These are phyloP conservation scores for Starmerella vitae DNA, from an alignment of 805 yeast genomes.

Conservation along the genomic window DNA sequence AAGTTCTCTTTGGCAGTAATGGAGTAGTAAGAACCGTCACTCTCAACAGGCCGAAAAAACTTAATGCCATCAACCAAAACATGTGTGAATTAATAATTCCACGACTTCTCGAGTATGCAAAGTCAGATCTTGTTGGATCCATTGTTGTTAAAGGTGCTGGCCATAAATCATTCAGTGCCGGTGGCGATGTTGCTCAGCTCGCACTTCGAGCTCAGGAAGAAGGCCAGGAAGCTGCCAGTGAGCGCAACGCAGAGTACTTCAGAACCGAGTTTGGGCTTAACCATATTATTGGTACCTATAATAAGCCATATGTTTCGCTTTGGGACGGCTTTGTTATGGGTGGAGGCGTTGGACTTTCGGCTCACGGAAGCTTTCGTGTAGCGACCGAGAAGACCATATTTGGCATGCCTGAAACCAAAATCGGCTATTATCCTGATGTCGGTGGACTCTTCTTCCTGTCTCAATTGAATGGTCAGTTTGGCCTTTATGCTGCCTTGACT, in stretches of 20 bases:
- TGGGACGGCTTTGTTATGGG: constrained; percentile 96
- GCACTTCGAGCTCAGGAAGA: constrained; percentile 32
- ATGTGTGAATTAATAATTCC: constrained; percentile 66
- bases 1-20: constrained; percentile 49
- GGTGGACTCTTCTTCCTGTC: constrained; percentile 87
- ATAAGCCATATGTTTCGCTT: constrained; percentile 74
- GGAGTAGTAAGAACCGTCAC: constrained; percentile 60
- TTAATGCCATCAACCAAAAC: constrained; percentile 67
- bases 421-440: constrained; percentile 93
- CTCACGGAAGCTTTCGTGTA: constrained; percentile 82
- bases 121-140: constrained; percentile 49
- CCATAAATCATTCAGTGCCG: constrained; percentile 74
- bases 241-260: constrained; percentile 52
- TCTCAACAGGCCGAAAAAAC: constrained; percentile 65
- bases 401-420: constrained; percentile 97
- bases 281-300: constrained; percentile 63
- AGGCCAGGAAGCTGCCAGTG: constrained; percentile 34
- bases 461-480: constrained; percentile 65
- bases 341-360: constrained; percentile 88
- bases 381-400: constrained; percentile 84
- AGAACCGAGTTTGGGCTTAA: constrained; percentile 69
- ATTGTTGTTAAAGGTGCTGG: constrained; percentile 53
- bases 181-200: constrained; percentile 84
- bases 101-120: constrained; percentile 61
- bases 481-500: constrained; percentile 75